These are phyloP conservation scores for Echeveria elegans DNA, from an alignment of 164 flowering plant genomes.

Conservation along the genomic window DNA sequence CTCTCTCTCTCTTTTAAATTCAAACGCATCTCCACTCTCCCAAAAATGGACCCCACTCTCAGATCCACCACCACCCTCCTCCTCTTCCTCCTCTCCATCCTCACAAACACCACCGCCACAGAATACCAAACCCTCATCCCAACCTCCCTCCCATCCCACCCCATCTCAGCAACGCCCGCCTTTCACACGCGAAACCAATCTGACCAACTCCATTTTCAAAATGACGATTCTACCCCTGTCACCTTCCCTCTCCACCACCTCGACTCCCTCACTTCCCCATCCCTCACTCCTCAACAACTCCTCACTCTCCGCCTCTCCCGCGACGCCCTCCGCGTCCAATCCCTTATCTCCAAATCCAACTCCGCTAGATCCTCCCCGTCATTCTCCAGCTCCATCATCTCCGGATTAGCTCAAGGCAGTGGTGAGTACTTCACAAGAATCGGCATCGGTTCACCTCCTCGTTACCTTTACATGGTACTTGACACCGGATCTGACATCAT, in stretches of 20 bases:
- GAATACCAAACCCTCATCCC: constrained; percentile 31
- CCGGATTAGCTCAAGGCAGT: constrained; percentile 81
- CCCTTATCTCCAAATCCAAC: constrained; percentile 14
- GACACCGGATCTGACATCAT: constrained; percentile 93
- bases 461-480: constrained; percentile 63
- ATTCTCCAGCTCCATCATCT: constrained; percentile 67
- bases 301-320: constrained; percentile 51
- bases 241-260: constrained; percentile 38
- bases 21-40: background rate
- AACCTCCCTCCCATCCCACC: constrained; percentile 33
- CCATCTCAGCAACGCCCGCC: constrained; percentile 7
- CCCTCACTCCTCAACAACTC: constrained; percentile 42
- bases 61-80: constrained; percentile 13
- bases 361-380: constrained; percentile 1
- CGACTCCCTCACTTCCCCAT: constrained; percentile 26
- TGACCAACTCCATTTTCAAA: background rate
- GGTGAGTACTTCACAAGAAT: constrained; percentile 92
- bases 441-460: constrained; percentile 81
- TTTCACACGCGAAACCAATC: constrained; percentile 3
- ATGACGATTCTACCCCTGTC: constrained; percentile 15
- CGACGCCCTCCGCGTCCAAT: constrained; percentile 39
- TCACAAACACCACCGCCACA: constrained; percentile 2
- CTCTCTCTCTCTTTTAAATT: constrained; percentile 1
- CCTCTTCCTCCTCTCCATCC: constrained; percentile 10
- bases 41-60: constrained; percentile 20